Conservation (phyloP, 179 eudicot genomes). For the Gypsophila paniculata region DNA sequence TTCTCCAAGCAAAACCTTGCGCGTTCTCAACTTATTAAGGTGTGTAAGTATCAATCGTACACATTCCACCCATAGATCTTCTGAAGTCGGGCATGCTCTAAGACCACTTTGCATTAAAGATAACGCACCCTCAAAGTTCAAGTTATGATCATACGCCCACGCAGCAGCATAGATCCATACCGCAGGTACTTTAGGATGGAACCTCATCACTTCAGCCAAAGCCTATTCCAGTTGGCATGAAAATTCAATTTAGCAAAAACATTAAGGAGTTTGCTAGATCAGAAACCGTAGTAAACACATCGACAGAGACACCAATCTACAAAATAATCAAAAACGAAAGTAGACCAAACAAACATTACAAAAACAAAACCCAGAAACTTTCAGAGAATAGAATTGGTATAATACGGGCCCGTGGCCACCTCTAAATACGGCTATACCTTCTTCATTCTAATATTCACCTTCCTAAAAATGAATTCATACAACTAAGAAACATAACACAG, state of each 20-base stretch:
- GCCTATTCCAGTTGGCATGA: constrained; percentile 36
- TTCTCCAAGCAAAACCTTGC: constrained; percentile 77
- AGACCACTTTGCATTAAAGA: constrained; percentile 82
- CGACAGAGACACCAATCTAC: background rate
- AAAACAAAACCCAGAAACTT: too few species aligned
- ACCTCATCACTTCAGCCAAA: constrained; percentile 68
- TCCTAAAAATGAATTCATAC: too few species aligned
- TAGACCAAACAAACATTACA: too few species aligned
- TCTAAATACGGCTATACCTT: too few species aligned
- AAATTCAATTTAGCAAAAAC: constrained; percentile 4
- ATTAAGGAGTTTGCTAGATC: background rate
- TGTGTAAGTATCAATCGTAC: constrained; percentile 87
- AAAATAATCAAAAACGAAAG: too few species aligned
- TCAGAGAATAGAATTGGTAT: too few species aligned
- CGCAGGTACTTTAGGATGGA: constrained; percentile 86
- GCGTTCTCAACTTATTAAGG: constrained; percentile 74
- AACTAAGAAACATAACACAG: background rate
- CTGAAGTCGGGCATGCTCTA: constrained; percentile 83
- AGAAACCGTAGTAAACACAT: background rate
- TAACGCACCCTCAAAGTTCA: constrained; percentile 69
- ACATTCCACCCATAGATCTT: constrained; percentile 90
- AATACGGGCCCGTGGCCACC: too few species aligned
- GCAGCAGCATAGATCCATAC: constrained; percentile 95
- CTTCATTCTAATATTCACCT: too few species aligned
- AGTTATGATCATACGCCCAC: constrained; percentile 87